phyloP scores from a whole-genome alignment of 768 basidiomycete species.

The Auricularia sp. region DNA sequence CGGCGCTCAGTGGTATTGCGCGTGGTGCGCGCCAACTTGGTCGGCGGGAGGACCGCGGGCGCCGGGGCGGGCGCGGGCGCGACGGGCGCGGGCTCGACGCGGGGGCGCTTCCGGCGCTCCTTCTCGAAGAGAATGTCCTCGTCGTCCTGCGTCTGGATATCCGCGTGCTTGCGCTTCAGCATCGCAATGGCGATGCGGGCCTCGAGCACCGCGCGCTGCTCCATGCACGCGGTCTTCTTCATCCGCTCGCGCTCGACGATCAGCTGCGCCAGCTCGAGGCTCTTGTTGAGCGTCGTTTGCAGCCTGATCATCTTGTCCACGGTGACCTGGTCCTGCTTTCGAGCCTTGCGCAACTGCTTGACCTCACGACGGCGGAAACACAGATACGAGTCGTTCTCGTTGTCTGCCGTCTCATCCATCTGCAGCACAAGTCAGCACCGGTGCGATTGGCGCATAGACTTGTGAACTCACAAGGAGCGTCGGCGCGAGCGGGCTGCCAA shows the following conservation, averaged over 20 bases:
- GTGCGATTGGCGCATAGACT: not conserved
- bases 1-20: not conserved
- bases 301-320: constrained; percentile 83
- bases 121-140: constrained; percentile 68
- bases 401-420: constrained; percentile 78
- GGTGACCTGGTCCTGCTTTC: constrained; percentile 79
- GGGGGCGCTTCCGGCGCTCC: constrained; percentile 51
- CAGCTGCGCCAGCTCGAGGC: constrained; percentile 60
- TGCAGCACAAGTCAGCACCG: constrained; percentile 18
- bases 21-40: constrained; percentile 1
- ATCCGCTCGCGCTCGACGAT: constrained; percentile 62
- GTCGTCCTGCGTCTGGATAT: constrained; percentile 50
- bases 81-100: not conserved
- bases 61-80: no score
- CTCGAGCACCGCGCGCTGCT: constrained; percentile 65
- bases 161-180: constrained; percentile 65
- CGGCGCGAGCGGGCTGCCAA: constrained; percentile 80
- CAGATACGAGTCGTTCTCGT: constrained; percentile 84
- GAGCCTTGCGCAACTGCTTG: constrained; percentile 89
- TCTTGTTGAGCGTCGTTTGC: constrained; percentile 60
- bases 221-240: constrained; percentile 56
- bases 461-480: constrained; percentile 60
- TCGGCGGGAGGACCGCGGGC: no score
- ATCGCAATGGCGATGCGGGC: constrained; percentile 64
- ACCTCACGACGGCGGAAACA: constrained; percentile 94